phyloP scores from a whole-genome alignment of 345 rosid species.

The Laguncularia racemosa region DNA sequence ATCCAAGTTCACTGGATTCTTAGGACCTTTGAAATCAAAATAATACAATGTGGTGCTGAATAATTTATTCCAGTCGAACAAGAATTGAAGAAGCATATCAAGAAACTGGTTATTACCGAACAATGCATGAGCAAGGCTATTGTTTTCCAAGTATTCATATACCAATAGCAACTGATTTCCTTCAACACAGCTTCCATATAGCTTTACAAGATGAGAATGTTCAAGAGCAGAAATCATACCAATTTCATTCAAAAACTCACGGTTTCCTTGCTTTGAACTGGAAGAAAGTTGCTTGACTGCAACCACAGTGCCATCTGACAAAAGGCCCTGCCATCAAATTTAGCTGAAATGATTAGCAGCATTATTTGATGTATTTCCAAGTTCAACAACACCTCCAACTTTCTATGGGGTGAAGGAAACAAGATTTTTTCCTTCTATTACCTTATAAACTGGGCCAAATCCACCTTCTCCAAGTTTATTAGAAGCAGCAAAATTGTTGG shows the following conservation, averaged over 20 bases:
- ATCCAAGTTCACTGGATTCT: slow-evolving; percentile 13
- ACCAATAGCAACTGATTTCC: slow-evolving; percentile 16
- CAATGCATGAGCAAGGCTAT: slow-evolving; percentile 16
- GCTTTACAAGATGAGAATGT: slow-evolving; percentile 23
- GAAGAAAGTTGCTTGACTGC: slow-evolving; percentile 26
- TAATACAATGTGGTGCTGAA: not conserved
- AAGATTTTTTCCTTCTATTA: not conserved
- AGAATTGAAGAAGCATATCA: no score
- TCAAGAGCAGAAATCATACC: slow-evolving; percentile 22
- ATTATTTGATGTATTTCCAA: not conserved
- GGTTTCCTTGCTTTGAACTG: slow-evolving; percentile 21
- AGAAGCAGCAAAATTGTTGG: slow-evolving; percentile 9
- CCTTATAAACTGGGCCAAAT: slow-evolving; percentile 19
- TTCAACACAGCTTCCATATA: slow-evolving; percentile 22
- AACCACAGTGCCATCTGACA: slow-evolving; percentile 15
- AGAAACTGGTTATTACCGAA: slow-evolving; percentile 12
- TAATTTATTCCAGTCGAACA: not conserved
- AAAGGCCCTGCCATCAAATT: slow-evolving; percentile 7
- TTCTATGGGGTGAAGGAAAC: not conserved
- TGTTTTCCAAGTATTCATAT: slow-evolving; percentile 24
- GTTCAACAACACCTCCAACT: not conserved
- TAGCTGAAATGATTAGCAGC: not conserved
- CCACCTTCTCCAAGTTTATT: slow-evolving; percentile 24
- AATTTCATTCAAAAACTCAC: slow-evolving; percentile 23
- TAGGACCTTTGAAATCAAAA: slow-evolving; percentile 5